Base-by-base conservation (phyloP, 345 rosid genomes). In the Melastoma malabathricum region DNA sequence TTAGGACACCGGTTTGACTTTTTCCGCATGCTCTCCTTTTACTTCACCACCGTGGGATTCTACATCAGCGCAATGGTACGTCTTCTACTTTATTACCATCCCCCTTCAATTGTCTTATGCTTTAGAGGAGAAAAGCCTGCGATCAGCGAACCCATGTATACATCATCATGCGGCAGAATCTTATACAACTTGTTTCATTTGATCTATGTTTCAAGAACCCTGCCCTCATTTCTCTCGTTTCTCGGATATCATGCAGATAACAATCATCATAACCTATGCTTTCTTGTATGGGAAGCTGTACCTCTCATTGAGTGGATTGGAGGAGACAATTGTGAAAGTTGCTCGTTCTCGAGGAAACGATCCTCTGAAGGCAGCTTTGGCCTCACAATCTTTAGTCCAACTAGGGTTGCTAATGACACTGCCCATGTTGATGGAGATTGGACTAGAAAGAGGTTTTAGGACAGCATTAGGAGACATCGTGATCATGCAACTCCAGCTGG, bases 341-440 rank as follows among this genome's bases (percentile, higher is more conserved):
- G 89, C 96, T 59, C 63, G 59, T 44, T 66, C 78, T 27, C 80
- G 73, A 67, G 92, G 93, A 63, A 65, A 92, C 47, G 77, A 68
- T 64, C 68, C 95, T 2, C 74, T 92, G 39, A 87, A 67, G 73
- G 80, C 87, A 46, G 96, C 94, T 44, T 80, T 92, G 96, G 96
- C 89, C 15, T 83, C 96, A 51, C 96, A 84, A 65, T 80, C 98
- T 6, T 62, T 87, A 45, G 96, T 92, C 50, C 98, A 92, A 58
- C 63, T 92, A 47, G 98, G 98, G 63, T 57, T 87, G 65, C 59
- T 92, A 55, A 87, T 73, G 70, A 63, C 88, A 58, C 66, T 92
- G 50, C 98, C 98, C 41, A 92, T 92, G 98, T 69, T 88, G 62
- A 92, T 92, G 98, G 98, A 92, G 78, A 82, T 87, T 49, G 98